Base-by-base conservation (phyloP, 2,329 filamentous ascomycete genomes). In the Paracamarosporium sp. region DNA sequence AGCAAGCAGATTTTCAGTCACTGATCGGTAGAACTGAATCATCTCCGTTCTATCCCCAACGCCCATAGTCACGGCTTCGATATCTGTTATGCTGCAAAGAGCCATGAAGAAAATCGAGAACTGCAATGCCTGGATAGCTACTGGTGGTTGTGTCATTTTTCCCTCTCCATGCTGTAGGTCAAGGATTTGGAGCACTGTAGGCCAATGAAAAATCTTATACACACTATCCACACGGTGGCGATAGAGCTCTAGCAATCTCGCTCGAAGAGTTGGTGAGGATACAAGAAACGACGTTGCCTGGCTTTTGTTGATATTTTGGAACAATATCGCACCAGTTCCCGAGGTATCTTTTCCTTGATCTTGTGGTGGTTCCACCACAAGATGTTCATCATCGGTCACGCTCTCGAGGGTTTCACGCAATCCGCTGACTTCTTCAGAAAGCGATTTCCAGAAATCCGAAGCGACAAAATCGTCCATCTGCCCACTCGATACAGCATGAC, bases 131-230 rank as follows among this genome's bases (percentile, higher is more conserved):
- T 51, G 51, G 25, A 25, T 9, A 43, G 40, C 22, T 12, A 25
- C 22, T 8, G 40, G 13, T 4, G 15, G 12, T n/a, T 25, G 25
- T n/a, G 11, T 15, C 4, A 6, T 7, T 15, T n/a, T 12, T 12
- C 13, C 30, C 30, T 13, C 7, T 13, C 7, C 13, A 31, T 43
- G 5, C n/a, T 43, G 17, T 12, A 9, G 25, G 22, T 43, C 40
- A 27, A 43, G 27, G 7, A 15, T 12, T 12, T 9, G 38, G 1
- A 55, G 3, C 6, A 51, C 17, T 1, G 54, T 48, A n/a, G 61
- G 59, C 52, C 55, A 59, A 41, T 63, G 58, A 6, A 63, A 22
- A 12, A 61, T 31, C 27, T 63, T 63, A 30, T 61, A 61, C 6
- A 59, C 55, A 24, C 30, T 54, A 24, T 63, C 58, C 3, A 63